A percentile compares a stretch with the other conserved stretches of the same genome.
Conservation (phyloP, 2,329 filamentous ascomycete genomes). For the Fusarium pininemorale region DNA sequence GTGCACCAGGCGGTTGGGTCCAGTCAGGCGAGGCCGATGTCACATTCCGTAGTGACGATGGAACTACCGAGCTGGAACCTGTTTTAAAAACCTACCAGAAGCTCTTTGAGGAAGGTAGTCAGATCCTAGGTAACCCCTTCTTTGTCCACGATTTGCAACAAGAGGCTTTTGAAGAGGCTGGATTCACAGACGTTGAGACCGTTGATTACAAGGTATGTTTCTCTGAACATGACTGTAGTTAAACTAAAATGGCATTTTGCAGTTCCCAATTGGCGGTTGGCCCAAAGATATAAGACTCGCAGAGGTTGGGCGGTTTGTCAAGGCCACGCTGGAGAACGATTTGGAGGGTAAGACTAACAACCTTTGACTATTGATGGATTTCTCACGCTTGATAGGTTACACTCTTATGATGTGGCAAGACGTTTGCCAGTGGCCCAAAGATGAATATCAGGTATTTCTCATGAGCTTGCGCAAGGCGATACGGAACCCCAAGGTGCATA, state of each 20-base stretch:
- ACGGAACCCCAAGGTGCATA: background rate
- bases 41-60: background rate
- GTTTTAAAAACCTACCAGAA: background rate
- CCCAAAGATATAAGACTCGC: background rate
- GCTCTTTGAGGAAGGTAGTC: background rate
- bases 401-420: background rate
- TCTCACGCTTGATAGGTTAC: background rate
- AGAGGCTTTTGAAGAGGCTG: background rate
- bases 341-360: background rate
- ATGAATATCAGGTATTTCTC: background rate
- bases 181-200: background rate
- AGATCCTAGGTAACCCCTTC: background rate
- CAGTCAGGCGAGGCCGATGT: background rate
- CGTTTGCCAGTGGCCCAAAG: background rate
- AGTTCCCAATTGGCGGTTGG: background rate
- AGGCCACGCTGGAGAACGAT: background rate
- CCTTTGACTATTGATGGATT: accelerated
- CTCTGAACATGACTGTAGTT: accelerated
- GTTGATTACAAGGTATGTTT: background rate
- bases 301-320: background rate
- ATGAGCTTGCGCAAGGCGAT: background rate
- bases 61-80: background rate
- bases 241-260: accelerated
- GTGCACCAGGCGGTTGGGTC: background rate
- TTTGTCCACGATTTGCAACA: background rate